A percentile compares a stretch with the other conserved stretches of the same genome.
Conservation (phyloP, 1,284 basidiomycete species). For the Ustilago xerochloae region DNA sequence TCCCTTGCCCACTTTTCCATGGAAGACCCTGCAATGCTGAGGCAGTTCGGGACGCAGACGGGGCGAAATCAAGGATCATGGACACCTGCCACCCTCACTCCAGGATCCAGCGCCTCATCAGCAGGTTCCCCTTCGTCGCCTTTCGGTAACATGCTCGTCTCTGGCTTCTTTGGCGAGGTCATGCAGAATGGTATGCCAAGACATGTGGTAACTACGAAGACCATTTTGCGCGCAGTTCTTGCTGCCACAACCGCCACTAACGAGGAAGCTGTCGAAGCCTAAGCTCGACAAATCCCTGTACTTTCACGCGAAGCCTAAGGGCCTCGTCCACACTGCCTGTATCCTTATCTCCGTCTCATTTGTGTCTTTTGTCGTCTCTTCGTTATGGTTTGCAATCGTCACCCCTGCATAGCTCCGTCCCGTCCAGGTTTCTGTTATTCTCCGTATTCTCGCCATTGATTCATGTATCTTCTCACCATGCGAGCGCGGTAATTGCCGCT, state of each 20-base stretch:
- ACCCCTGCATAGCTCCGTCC: background rate
- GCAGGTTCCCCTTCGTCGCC: slow-evolving; percentile 40
- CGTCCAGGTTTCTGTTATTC: background rate
- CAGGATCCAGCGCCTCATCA: slow-evolving; percentile 34
- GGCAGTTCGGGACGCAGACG: slow-evolving; percentile 20
- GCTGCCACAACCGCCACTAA: slow-evolving; percentile 14
- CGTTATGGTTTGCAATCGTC: background rate
- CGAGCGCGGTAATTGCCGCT: too few relatives aligned
- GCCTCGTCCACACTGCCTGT: too few relatives aligned
- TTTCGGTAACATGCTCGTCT: slow-evolving; percentile 36
- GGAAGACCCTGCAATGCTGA: slow-evolving; percentile 15
- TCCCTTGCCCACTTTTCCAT: slow-evolving; percentile 30
- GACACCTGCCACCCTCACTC: slow-evolving; percentile 21
- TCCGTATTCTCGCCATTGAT: background rate
- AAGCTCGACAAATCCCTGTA: too few relatives aligned
- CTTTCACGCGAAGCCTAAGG: too few relatives aligned
- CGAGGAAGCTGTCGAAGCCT: slow-evolving; percentile 23
- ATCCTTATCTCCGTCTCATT: background rate
- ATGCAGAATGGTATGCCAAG: slow-evolving; percentile 44
- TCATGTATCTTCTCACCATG: background rate
- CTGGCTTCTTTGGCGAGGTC: slow-evolving; percentile 44
- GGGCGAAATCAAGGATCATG: slow-evolving; percentile 27
- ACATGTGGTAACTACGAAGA: slow-evolving; percentile 37
- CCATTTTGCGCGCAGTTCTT: slow-evolving; percentile 27
- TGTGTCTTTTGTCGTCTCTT: background rate